Evolutionary conservation across 192 early-diverging fungal species (phyloP).

Genomic region (Mycoemilia scoparia): DNA sequence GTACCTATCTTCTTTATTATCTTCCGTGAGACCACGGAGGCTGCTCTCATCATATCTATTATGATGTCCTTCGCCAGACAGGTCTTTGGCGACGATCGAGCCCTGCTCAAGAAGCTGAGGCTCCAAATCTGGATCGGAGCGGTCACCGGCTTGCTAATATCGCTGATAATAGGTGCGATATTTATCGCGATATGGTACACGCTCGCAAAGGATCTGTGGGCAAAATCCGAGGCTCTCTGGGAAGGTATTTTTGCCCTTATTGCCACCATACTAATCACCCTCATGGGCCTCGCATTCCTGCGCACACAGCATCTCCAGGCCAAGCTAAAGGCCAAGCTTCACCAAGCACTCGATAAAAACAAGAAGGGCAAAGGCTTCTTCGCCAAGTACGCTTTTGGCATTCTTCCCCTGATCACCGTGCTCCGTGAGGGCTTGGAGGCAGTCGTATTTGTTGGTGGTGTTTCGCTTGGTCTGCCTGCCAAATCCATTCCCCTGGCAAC

Average conservation of each 20-base stretch:
- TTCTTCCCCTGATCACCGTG: slow-evolving; percentile 72
- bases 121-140: slow-evolving; percentile 67
- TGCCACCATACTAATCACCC: slow-evolving; percentile 54
- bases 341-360: slow-evolving; percentile 22
- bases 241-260: slow-evolving; percentile 72
- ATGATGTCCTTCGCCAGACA: slow-evolving; percentile 56
- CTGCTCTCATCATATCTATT: slow-evolving; percentile 73
- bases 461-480: slow-evolving; percentile 39
- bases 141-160: slow-evolving; percentile 40
- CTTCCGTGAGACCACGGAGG: slow-evolving; percentile 72
- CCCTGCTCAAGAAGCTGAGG: slow-evolving; percentile 31
- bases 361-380: slow-evolving; percentile 21
- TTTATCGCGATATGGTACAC: slow-evolving; percentile 69
- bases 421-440: slow-evolving; percentile 77
- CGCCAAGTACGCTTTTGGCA: slow-evolving; percentile 50
- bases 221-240: slow-evolving; percentile 53
- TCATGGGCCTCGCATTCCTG: slow-evolving; percentile 70
- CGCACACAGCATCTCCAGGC: slow-evolving; percentile 49
- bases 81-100: slow-evolving; percentile 32
- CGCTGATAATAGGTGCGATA: slow-evolving; percentile 46
- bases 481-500: slow-evolving; percentile 67
- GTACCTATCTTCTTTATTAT: slow-evolving; percentile 57
- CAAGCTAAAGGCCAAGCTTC: slow-evolving; percentile 56
- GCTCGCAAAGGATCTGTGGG: slow-evolving; percentile 30
- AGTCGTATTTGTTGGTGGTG: slow-evolving; percentile 79